phyloP scores from a whole-genome alignment of 805 yeast genomes.

The Kluyveromyces lactis region DNA sequence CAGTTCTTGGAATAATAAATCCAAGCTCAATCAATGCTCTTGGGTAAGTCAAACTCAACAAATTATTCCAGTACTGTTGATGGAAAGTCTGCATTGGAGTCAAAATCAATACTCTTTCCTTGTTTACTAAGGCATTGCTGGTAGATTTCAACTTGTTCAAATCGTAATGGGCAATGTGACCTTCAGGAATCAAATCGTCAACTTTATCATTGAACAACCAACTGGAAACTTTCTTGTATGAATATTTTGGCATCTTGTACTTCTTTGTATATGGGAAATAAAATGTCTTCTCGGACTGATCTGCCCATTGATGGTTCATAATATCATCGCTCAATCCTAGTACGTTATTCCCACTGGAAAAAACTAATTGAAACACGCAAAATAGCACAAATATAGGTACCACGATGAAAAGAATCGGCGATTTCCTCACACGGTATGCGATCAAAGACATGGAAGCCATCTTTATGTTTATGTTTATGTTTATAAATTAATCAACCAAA shows the following conservation, averaged over 20 bases:
- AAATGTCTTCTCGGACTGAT: constrained; percentile 28
- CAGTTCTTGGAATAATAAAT: constrained; percentile 77
- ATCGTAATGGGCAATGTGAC: constrained; percentile 77
- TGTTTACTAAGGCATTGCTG: constrained; percentile 60
- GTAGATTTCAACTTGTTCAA: constrained; percentile 71
- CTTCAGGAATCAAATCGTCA: constrained; percentile 52
- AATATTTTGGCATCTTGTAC: constrained; percentile 37
- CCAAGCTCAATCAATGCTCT: constrained; percentile 81
- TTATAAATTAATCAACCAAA: neutral
- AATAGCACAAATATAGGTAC: constrained; percentile 19
- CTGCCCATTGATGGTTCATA: constrained; percentile 28
- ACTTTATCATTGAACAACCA: constrained; percentile 43
- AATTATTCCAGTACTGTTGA: constrained; percentile 80
- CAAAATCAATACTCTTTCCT: constrained; percentile 76
- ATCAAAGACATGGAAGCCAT: constrained; percentile 14
- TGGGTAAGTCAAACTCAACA: constrained; percentile 70
- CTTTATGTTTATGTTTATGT: too few relatives aligned
- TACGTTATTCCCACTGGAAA: constrained; percentile 15
- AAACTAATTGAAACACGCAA: constrained; percentile 16
- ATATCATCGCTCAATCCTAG: constrained; percentile 22
- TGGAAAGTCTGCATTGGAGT: constrained; percentile 88
- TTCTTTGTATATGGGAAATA: constrained; percentile 28
- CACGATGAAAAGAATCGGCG: constrained; percentile 17
- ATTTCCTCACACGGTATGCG: constrained; percentile 23
- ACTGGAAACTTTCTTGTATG: constrained; percentile 31